Evolutionary conservation across 257 asterid genomes (phyloP), one percentile per base, ranked within the genome.

Genomic region (Jacaranda copaia): DNA sequence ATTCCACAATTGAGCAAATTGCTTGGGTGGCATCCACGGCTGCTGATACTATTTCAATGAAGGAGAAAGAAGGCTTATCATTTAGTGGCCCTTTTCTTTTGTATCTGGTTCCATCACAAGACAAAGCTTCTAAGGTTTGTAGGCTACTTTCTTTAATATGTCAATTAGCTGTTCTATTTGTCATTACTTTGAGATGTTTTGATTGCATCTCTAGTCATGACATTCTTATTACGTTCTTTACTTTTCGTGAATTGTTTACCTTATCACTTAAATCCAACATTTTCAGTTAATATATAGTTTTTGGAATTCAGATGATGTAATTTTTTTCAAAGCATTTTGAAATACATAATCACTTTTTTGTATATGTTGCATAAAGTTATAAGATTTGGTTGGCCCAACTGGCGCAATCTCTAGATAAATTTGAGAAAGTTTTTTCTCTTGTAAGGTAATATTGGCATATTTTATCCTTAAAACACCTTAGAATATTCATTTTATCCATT

Each of bases 1-100:
- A 85, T 81, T 83, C 94, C 14, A 70, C 75, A 1, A 6, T 56
- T 43, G 93, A 88, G 83, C 94, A 91, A 84, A 87, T 91, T 86
- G 97, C 96, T 75, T 96, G 99, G 99, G 75, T 96, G 25, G 93
- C 89, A 55, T 88, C 99, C 13, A 85, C 93, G 19, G 93, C 93
- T 76, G 93, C 97, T 77, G 97, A 93, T 83, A 61, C 86, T 66
- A 88, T 93, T 58, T 78, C 97, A 42, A 73, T 83, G 86, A 88
- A 91, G 87, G 96, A 96, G 87, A 89, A 90, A 83, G 90, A 89
- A 80, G 96, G 94, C 5, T 3, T 80, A 49, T 90, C 93, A 4
- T 79, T 87, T 57, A 66, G 72, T 40, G 84, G 88, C 19, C 98
- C 97, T 15, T 90, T 87, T 86, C 95, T 96, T 74, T 69, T 93